phyloP scores from a whole-genome alignment of 352 stramenopile genomes.

The Aphanomyces astaci region DNA sequence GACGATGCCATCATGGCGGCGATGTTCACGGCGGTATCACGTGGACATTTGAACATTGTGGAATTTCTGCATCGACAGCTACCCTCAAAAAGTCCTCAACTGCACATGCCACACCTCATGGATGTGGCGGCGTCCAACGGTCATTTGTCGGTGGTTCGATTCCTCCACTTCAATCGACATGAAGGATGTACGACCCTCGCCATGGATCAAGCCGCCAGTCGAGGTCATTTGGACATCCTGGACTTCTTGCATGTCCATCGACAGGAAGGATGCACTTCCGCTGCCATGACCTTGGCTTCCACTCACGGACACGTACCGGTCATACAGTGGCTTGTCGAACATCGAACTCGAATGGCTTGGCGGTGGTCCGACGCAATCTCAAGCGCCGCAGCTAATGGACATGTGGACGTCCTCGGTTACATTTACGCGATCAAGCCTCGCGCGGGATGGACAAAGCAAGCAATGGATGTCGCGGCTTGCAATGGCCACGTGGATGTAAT shows the following conservation, averaged over 20 bases:
- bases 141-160: not conserved
- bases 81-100: not conserved
- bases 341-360: not conserved
- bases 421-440: not conserved
- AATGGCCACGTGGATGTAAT: conserved; percentile 24
- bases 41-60: not conserved
- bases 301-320: conserved; percentile 5
- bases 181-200: not conserved
- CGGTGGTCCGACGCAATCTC: not conserved
- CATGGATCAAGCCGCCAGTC: not conserved
- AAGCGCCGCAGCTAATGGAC: not conserved
- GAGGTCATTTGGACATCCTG: conserved; percentile 9
- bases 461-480: conserved; percentile 25
- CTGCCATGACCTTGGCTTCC: conserved; percentile 1
- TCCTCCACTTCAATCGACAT: not conserved
- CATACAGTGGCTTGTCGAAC: not conserved
- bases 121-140: not conserved
- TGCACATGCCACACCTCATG: not conserved
- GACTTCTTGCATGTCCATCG: conserved; percentile 1
- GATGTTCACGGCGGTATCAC: not conserved
- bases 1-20: not conserved
- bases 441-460: conserved; percentile 3
- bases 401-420: not conserved
- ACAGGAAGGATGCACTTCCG: not conserved
- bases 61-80: not conserved